Evolutionary conservation across 441 rosid species (phyloP).

Genomic region (Pelargonium citronellum): DNA sequence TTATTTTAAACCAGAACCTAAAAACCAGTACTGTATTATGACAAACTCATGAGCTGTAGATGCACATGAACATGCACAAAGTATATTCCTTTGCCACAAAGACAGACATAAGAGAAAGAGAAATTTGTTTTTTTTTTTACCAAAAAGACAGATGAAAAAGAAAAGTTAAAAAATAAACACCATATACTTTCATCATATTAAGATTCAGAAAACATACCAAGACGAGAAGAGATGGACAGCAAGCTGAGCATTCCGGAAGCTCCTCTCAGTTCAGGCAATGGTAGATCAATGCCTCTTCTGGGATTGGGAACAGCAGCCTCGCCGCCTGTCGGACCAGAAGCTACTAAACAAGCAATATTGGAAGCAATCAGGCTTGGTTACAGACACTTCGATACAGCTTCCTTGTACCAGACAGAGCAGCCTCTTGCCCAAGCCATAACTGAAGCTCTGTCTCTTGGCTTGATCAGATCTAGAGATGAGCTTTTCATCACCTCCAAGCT

Average conservation of each 20-base stretch:
- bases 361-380: constrained; percentile 28
- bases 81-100: not conserved
- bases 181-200: not conserved
- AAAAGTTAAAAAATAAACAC: too few species aligned
- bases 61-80: too few species aligned
- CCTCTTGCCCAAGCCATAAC: constrained; percentile 29
- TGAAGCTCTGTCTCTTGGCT: constrained; percentile 21
- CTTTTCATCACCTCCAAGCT: constrained; percentile 37
- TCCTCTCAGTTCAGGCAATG: not conserved
- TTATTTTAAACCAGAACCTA: too few species aligned
- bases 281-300: constrained; percentile 1
- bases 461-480: constrained; percentile 25
- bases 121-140: too few species aligned
- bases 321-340: not conserved
- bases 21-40: too few species aligned
- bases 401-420: constrained; percentile 22
- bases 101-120: not conserved
- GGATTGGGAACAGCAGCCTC: constrained; percentile 22
- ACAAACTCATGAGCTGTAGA: too few species aligned
- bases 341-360: not conserved
- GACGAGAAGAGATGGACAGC: too few species aligned
- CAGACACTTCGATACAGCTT: constrained; percentile 29
- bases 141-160: not conserved
- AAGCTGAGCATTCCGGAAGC: not conserved
- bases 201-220: not conserved